Conservation (phyloP, 1,284 basidiomycete genomes). For the Leccinum huronense region DNA sequence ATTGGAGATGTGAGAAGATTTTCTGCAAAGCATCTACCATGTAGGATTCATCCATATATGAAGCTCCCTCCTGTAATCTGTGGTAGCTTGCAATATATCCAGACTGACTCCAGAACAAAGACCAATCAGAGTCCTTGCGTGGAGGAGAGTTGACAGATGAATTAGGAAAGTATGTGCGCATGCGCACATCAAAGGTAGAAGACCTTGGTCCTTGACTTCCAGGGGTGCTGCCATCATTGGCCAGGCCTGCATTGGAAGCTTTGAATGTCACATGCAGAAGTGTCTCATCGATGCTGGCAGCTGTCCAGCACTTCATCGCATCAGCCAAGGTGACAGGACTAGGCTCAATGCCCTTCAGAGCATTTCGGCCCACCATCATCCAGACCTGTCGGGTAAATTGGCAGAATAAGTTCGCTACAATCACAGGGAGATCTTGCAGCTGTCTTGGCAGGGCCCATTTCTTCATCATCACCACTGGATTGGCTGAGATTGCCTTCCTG, state of each 20-base stretch:
- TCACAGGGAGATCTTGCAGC: neutral
- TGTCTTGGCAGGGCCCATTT: slow-evolving; percentile 2
- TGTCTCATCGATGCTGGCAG: slow-evolving; percentile 4
- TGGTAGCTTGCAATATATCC: too few relatives aligned
- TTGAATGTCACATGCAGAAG: slow-evolving; percentile 7
- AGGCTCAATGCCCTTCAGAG: slow-evolving; percentile 9
- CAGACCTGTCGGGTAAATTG: too few relatives aligned
- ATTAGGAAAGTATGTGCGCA: too few relatives aligned
- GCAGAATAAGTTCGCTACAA: neutral
- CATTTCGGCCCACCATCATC: neutral
- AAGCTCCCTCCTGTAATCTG: too few relatives aligned
- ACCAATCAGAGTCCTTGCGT: too few relatives aligned
- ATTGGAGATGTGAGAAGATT: too few relatives aligned
- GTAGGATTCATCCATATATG: too few relatives aligned
- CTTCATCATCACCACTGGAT: slow-evolving; percentile 6
- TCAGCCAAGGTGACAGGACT: neutral
- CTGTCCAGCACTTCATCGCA: slow-evolving; percentile 14
- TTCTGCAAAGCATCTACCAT: too few relatives aligned
- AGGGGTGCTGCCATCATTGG: neutral
- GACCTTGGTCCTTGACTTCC: neutral
- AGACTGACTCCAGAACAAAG: too few relatives aligned
- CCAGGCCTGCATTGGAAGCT: neutral
- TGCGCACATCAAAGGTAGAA: neutral
- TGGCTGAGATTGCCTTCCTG: neutral
- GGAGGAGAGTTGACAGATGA: too few relatives aligned